Evolutionary conservation across 805 yeast species (phyloP), one percentile per base, ranked within the genome.

Genomic region (Candida succiphila): DNA sequence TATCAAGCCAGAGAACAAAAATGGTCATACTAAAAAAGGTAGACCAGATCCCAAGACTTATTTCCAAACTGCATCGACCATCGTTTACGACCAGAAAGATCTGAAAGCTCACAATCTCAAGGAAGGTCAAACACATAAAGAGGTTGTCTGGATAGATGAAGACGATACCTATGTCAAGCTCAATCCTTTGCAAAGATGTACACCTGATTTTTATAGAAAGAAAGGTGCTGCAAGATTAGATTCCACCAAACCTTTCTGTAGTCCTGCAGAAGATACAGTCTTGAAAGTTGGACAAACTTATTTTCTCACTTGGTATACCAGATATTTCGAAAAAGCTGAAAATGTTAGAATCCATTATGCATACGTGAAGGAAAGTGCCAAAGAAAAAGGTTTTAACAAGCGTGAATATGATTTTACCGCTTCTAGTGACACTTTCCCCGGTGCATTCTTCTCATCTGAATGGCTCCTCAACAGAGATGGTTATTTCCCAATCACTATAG

Each of bases 171-270:
- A 83, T 47, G 78, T 75, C 19, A 59, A 68, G 15, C 62, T 86
- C 51, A 82, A 78, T 49, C 96, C 96, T 0, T 54, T 86, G 31
- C 69, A 84, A 48, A 69, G 95, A 58, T 86, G 96, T 59, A 82
- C 87, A 4, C 96, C 96, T 2, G 79, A 79, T 34, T 58, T 70
- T 31, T 86, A 82, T 51, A 66, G 61, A 47, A 69, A 65, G 43
- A 79, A 77, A 49, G 89, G 88, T 7, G 38, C 63, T 25, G 78
- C 75, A 21, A 74, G 75, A 43, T 56, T 61, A 39, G 52, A 57
- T 14, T 46, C 60, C 2, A 71, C 86, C 26, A 92, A 65, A 33
- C 96, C 96, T n/a, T 83, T 85, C 55, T 86, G 96, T 55, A 71
- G 83, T 16, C 96, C 95, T 10, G 63, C 61, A 23, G 88, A 81